Evolutionary conservation across 345 rosid species (phyloP), one percentile per base, ranked within the genome.

Genomic region (Populus nigra): DNA sequence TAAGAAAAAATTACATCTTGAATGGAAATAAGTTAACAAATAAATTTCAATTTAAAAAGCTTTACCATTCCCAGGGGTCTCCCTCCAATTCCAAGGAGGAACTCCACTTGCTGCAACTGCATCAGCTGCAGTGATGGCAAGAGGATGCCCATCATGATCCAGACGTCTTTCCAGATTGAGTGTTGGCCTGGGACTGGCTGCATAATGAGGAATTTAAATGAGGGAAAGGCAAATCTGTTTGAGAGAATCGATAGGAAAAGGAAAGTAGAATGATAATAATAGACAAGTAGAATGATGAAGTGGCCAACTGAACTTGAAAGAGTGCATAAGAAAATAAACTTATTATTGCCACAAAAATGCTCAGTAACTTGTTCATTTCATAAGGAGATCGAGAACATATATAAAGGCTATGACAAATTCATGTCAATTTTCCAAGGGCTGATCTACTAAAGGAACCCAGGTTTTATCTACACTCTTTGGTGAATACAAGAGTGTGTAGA

Each of bases 11-110:
- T 65, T 45, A 27, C n/a, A 49, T 39, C 61, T 18, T 77, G 47
- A 13, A 12, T 47, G 11, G 39, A 74, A 55, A 71, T 43, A 57
- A 20, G 38, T 22, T 53, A 77, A 68, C 77, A 33, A 22, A 71
- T 55, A 27, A 59, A 65, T 70, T 72, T 68, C 18, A 35, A 77
- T 73, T 10, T 72, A 55, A 68, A 61, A 81, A 71, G 22, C 74
- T 82, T 83, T 86, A 86, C 98, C 98, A 77, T 85, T 93, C 84
- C 92, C 98, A 49, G 99, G 95, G 68, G 94, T 80, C 65, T 96
- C 98, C 82, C 98, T 90, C 99, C 99, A 96, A 78, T 89, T 91
- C 99, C 99, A 96, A 47, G 99, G 97, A 87, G 98, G 94, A 85
- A 96, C 97, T 79, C 94, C 97, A 73, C 87, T 84, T 8, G 93